Conservation (phyloP, 1,139 yeast genomes). For the Taphrina communis region DNA sequence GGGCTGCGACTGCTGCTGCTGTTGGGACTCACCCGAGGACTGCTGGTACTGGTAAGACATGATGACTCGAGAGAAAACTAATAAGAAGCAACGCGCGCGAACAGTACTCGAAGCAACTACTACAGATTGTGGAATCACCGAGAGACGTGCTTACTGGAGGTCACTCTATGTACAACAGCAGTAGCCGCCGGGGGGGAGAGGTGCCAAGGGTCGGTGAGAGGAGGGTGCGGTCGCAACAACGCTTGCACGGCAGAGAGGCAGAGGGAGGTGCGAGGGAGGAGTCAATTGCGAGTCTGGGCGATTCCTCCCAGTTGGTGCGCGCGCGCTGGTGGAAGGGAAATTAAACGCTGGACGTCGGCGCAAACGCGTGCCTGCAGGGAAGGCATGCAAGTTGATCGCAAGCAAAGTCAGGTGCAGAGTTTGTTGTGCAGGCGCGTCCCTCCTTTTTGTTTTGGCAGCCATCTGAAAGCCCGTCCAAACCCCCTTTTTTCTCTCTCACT, state of each 20-base stretch:
- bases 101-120: conserved; percentile 33
- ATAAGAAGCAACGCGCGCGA: conserved; percentile 40
- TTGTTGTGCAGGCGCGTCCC: conserved; percentile 6
- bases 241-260: background rate
- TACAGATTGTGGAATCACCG: background rate
- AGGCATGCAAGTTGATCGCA: too few relatives aligned
- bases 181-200: too few relatives aligned
- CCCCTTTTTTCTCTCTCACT: background rate
- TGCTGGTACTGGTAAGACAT: conserved; percentile 38
- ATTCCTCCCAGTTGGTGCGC: too few relatives aligned
- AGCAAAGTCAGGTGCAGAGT: background rate
- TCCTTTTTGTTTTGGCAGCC: background rate
- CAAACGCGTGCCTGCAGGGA: background rate
- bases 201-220: conserved; percentile 12
- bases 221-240: conserved; percentile 15
- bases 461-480: background rate
- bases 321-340: too few relatives aligned
- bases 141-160: background rate
- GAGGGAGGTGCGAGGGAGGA: background rate
- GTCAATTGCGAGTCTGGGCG: too few relatives aligned
- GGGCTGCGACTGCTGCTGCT: conserved; percentile 42
- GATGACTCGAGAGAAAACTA: conserved; percentile 18
- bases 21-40: conserved; percentile 38
- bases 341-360: background rate
- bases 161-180: background rate